Evolutionary conservation across 768 basidiomycete species (phyloP), one percentile per base, ranked within the genome.

Genomic region (Termitomyces sp.): DNA sequence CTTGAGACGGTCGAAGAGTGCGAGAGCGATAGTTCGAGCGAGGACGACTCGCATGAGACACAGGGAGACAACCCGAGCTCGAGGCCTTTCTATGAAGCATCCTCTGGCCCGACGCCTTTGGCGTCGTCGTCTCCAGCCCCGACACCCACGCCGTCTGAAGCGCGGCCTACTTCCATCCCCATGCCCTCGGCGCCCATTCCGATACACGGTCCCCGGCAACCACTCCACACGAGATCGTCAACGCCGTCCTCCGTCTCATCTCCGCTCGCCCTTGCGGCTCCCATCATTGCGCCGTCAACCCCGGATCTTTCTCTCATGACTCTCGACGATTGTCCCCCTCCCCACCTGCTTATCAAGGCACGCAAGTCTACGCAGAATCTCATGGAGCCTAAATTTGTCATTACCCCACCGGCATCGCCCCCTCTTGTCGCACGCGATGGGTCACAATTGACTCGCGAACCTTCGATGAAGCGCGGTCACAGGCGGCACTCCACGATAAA

Each of bases 241-340:
- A 94, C 92, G 0, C 92, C 92, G 16, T 93, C 92, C 2, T 94
- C 92, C 18, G 82, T 92, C 53, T 92, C 92, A 24, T 94, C 92
- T 13, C 92, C 92, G 55, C 78, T 94, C 42, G 92, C 92, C 28
- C 78, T 92, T 31, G 92, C 91, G 6, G 88, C 85, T 31, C 92
- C 92, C 9, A 93, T 93, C 61, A 81, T 90, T 45, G 90, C 92
- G 6, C 77, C 88, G 12, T 72, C 80, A 26, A 57, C 61, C 4
- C 53, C 58, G 10, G 58, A 62, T 1, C 53, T 57, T 39, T 46
- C 61, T 57, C 55, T 55, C 28, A 62, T 62, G 18, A 80, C 78
- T 8, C 75, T 79, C 4, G 85, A 87, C 44, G 84, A 87, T 54
- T 72, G 72, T 15, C 81, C 84, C 39, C 87, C 88, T 44, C 87